These are phyloP conservation scores for Wallacemonas sp. DNA, from an alignment of 208 protist genomes.

Conservation along the genomic window DNA sequence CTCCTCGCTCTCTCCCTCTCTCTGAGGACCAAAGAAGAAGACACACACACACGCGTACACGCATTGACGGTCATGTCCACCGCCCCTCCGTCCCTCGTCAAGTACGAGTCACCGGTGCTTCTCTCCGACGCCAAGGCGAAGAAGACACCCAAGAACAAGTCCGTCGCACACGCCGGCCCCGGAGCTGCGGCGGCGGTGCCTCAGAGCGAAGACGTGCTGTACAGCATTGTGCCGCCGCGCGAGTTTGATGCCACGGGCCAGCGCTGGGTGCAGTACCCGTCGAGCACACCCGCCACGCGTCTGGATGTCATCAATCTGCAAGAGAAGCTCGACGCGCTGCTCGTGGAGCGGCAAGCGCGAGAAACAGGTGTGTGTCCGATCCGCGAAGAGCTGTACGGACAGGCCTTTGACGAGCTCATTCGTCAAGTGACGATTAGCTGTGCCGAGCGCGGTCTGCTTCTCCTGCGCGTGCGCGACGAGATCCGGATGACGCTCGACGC, in stretches of 20 bases:
- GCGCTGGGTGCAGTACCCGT: conserved; percentile 89
- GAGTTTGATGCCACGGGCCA: conserved; percentile 88
- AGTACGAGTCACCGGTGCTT: conserved; percentile 90
- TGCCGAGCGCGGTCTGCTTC: conserved; percentile 96
- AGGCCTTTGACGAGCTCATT: conserved; percentile 98
- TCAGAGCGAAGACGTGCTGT: conserved; percentile 91
- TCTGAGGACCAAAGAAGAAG: neutral
- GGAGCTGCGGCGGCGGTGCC: conserved; percentile 36
- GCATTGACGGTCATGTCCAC: conserved; percentile 25
- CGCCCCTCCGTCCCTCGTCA: conserved; percentile 68
- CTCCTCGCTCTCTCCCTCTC: neutral
- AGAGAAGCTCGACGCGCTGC: conserved; percentile 93
- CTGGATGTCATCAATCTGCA: conserved; percentile 93
- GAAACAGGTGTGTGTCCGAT: conserved; percentile 98
- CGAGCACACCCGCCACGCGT: conserved; percentile 86
- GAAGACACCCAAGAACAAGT: conserved; percentile 53
- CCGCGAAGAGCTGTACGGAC: conserved; percentile 97
- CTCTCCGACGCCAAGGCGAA: conserved; percentile 80
- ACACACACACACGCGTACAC: conserved; percentile 17
- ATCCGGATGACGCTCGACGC: conserved; percentile 90
- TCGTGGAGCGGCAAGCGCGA: conserved; percentile 95
- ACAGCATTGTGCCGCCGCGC: conserved; percentile 89
- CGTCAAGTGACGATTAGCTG: conserved; percentile 98
- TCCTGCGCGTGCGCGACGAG: conserved; percentile 98
- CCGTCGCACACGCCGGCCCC: neutral